Evolutionary conservation across 345 rosid genomes (phyloP), one percentile per base, ranked within the genome.

Genomic region (Toxicodendron radicans): DNA sequence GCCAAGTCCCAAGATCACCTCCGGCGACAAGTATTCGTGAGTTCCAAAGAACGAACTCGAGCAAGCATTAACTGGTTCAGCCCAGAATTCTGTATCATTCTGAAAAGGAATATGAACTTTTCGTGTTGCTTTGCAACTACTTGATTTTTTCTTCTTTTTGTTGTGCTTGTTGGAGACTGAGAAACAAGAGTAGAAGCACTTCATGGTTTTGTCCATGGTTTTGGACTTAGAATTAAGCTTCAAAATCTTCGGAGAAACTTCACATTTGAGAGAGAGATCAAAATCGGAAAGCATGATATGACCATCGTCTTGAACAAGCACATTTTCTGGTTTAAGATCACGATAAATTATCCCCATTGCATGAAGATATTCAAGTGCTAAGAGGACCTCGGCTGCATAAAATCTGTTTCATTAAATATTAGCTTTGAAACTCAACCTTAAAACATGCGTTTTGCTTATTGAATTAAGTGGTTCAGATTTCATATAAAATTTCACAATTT

Each of bases 1-100:
- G n/a, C 92, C 92, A 77, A 86, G 86, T 60, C 90, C 89, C 48
- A 78, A 70, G 17, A 89, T 86, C 7, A 87, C 84, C 81, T 85
- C 89, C 16, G 92, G 91, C 2, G 89, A 89, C 81, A 89, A 68
- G 49, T 87, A 89, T 78, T 90, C 92, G 33, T 90, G 94, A 0
- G 95, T 90, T 66, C 95, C 95, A 14, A 88, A 92, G 64, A 90
- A 88, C 18, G 95, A 90, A 88, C 83, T 87, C 0, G 95, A 90
- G 17, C 83, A 83, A 7, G 86, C 92, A 14, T 72, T 76, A 12
- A 88, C 76, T 66, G 92, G 92, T 63, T 86, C 94, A 8, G 91
- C 90, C 68, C 68, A 45, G 68, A 65, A 65, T 65, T 65, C 8
- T 45, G 4, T 12, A 21, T 23, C 12, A 45, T 17, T 9, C 53